phyloP scores from a whole-genome alignment of 2,329 filamentous ascomycete species.

The Monosporascus sp. region DNA sequence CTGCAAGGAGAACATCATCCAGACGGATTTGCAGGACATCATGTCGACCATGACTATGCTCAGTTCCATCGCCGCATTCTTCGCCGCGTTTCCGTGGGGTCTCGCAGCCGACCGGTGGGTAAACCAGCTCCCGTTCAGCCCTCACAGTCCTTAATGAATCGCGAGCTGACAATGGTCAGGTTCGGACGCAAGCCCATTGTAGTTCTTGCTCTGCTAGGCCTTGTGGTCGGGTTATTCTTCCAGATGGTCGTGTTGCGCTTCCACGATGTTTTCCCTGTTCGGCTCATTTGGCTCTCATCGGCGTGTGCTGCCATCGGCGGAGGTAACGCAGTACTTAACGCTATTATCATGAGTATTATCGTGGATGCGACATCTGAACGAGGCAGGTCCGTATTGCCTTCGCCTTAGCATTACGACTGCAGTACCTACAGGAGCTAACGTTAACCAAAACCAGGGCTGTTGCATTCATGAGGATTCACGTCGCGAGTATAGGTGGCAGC shows the following conservation, averaged over 20 bases:
- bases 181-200: conserved; percentile 33
- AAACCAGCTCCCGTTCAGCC: background rate
- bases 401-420: background rate
- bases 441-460: conserved; percentile 24
- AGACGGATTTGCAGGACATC: conserved; percentile 31
- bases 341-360: conserved; percentile 31
- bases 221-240: conserved; percentile 20
- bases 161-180: conserved; percentile 3
- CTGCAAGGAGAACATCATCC: conserved; percentile 29
- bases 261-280: conserved; percentile 27
- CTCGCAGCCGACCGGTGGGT: conserved; percentile 25
- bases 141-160: background rate
- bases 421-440: background rate
- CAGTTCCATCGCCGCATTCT: conserved; percentile 26
- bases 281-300: conserved; percentile 30
- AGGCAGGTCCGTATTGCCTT: conserved; percentile 22
- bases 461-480: conserved; percentile 46
- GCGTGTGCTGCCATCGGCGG: conserved; percentile 30
- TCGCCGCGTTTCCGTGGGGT: conserved; percentile 35
- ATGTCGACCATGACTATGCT: conserved; percentile 26
- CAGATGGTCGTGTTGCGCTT: conserved; percentile 27
- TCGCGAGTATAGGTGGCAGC: conserved; percentile 44
- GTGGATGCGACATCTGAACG: conserved; percentile 31
- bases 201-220: conserved; percentile 25
- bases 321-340: conserved; percentile 26